phyloP scores from a whole-genome alignment of 1,139 yeast species.

The Protomyces gravidus region DNA sequence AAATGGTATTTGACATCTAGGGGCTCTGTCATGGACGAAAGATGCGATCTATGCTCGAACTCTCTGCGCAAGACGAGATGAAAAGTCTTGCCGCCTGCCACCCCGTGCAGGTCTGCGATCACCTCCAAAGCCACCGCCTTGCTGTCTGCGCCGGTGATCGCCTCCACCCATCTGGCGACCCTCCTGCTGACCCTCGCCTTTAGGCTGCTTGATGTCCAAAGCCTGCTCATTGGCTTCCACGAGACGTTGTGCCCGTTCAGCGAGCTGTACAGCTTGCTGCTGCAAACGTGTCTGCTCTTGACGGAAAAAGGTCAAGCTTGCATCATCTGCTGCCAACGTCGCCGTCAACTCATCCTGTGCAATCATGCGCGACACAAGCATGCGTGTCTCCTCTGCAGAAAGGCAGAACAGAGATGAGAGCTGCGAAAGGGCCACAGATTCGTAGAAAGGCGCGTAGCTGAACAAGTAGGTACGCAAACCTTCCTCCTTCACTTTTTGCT shows the following conservation, averaged over 20 bases:
- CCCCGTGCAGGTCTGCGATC: conserved; percentile 7
- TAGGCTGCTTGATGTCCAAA: conserved; percentile 43
- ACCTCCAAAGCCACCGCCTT: not conserved
- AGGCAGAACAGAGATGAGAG: conserved; percentile 66
- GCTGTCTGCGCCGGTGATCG: not conserved
- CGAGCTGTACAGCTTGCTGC: conserved; percentile 78
- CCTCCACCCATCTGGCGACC: conserved; percentile 16
- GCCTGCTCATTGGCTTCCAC: conserved; percentile 68
- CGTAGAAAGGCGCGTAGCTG: conserved; percentile 72
- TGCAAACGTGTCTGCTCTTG: conserved; percentile 82
- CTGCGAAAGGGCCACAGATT: conserved; percentile 66
- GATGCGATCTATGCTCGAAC: conserved; percentile 11
- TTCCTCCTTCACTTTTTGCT: conserved; percentile 75
- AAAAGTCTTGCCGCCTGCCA: conserved; percentile 23
- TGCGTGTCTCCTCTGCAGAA: conserved; percentile 52
- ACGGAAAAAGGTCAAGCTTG: conserved; percentile 61
- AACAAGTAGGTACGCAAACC: conserved; percentile 87
- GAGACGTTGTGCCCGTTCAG: conserved; percentile 77
- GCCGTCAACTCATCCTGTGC: conserved; percentile 70
- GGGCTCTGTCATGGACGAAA: not conserved
- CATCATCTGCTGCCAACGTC: conserved; percentile 57
- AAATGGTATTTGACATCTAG: no score
- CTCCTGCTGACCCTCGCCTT: conserved; percentile 25
- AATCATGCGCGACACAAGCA: conserved; percentile 69
- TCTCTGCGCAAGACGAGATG: conserved; percentile 11